Evolutionary conservation across 352 stramenopile species (phyloP), one percentile per base, ranked within the genome.

Genomic region (Elongisporangium senticosum): DNA sequence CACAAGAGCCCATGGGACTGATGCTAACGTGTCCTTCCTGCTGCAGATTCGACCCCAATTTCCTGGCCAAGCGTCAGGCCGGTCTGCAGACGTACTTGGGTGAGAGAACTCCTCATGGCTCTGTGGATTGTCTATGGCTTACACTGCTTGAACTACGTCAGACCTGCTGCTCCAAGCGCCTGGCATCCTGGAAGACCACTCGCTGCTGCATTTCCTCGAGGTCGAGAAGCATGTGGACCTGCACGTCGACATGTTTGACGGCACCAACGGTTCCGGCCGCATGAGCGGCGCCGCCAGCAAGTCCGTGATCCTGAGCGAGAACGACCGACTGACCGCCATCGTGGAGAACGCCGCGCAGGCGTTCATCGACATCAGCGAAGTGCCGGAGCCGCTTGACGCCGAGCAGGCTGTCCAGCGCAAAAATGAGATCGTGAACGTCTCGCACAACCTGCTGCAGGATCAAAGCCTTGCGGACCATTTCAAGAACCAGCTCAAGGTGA

Each of bases 281-380:
- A 77, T 71, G 15, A 89, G 76, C 47, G 73, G 65, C 6, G 64
- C 73, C 51, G 69, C 66, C 2, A 72, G 69, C 60, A 90, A 87
- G 65, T 79, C 68, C 10, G 70, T 71, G 37, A 39, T 80, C 21
- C 28, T 91, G 54, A 91, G 71, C 53, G 83, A 93, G 60, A 86
- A 87, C 57, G 83, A 93, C 58, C 79, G 83, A 6, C 74, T 90
- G 24, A 90, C 71, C 49, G 77, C 72, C 15, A 93, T 93, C 49
- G 81, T 93, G 8, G 81, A 91, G 56, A 89, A 69, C 51, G 79
- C 81, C 11, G 77, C 77, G 40, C 81, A 91, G 67, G 80, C 77
- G 19, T 89, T 93, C 50, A 91, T 93, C 55, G 81, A 93, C 56
- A 87, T 93, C 50, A 90, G 78, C 51, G 81, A 93, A 63, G 76